A percentile compares a stretch with the other conserved stretches of the same genome.
These are phyloP conservation scores for Penicillium soppii DNA, from an alignment of 495 filamentous ascomycete genomes.

Conservation along the genomic window DNA sequence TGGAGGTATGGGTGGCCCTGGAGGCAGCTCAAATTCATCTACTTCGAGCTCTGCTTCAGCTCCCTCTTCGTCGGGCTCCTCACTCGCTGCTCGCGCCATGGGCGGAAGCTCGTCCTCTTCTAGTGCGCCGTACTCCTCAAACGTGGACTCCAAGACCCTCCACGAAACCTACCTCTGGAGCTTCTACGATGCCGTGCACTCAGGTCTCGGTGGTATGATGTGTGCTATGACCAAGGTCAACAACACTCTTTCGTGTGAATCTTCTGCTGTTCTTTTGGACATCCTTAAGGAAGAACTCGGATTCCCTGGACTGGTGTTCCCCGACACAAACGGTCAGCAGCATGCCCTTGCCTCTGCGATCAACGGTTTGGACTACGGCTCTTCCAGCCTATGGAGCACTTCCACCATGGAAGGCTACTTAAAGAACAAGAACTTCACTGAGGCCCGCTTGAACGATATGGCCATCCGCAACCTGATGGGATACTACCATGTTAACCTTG, in stretches of 20 bases:
- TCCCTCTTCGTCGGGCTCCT: background rate
- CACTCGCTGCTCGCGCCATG: background rate
- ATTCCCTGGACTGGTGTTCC: conserved; percentile 49
- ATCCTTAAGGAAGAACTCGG: conserved; percentile 59
- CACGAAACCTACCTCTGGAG: conserved; percentile 76
- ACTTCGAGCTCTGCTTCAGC: background rate
- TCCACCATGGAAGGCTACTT: conserved; percentile 29
- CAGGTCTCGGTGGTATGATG: conserved; percentile 61
- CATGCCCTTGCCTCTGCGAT: conserved; percentile 30
- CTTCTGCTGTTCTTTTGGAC: conserved; percentile 47
- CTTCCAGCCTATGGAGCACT: conserved; percentile 17
- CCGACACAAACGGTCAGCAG: conserved; percentile 55
- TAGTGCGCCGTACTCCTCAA: conserved; percentile 53
- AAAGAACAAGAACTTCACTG: conserved; percentile 41
- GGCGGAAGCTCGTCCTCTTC: conserved; percentile 35
- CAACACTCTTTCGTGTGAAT: conserved; percentile 62
- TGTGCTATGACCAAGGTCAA: conserved; percentile 66
- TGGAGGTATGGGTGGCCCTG: conserved; percentile 1
- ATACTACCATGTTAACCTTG: conserved; percentile 52
- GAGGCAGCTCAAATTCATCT: background rate
- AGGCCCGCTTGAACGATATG: conserved; percentile 56
- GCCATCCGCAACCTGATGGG: conserved; percentile 47
- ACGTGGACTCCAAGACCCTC: conserved; percentile 63
- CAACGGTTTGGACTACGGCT: conserved; percentile 20
- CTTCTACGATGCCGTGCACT: conserved; percentile 60